Evolutionary conservation across 495 filamentous ascomycete genomes (phyloP), one percentile per base, ranked within the genome.

Genomic region (Staphylotrichum tortipilum): DNA sequence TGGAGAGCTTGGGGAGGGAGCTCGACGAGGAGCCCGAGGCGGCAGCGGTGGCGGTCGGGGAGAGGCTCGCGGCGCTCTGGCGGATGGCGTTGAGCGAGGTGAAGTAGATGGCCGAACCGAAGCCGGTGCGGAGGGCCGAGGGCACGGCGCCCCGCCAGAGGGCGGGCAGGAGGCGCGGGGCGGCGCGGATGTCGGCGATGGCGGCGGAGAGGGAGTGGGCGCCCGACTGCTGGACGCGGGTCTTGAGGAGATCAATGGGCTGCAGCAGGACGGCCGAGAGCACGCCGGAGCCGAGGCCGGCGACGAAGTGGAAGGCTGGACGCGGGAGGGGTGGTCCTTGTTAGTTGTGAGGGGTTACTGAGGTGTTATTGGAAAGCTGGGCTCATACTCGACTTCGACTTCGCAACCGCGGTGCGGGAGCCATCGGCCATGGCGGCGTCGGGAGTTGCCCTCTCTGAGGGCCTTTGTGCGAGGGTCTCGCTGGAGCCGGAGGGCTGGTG

Each of bases 191-290:
- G 18, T 80, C 70, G 61, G 81, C 81, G 59, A 96, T 63, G 11
- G 86, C 85, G 24, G 73, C 68, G 57, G 81, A 66, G 46, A 95
- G 79, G 12, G 88, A 82, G 50, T 73, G 65, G 1, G 56, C 41
- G 50, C 78, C 77, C 41, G 78, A 77, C 65, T 92, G 88, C 60
- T 99, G 92, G 48, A 97, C 80, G 38, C 94, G 88, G 31, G 85
- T 98, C 72, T 98, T 98, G 67, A 98, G 83, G 18, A 97, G 85
- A 67, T 97, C 92, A 62, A 90, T 88, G 23, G 92, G 92, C 69
- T 98, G 92, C 44, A 98, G 83, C 56, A 96, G 81, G 50, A 89
- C 80, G 50, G 92, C 88, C 35, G 89, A 88, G 53, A 85, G 77
- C 43, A 94, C 76, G 61, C 92, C 92, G 0, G 90, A 94, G 59